Evolutionary conservation across 2,329 filamentous ascomycete species (phyloP).

Genomic region (Sodiomyces alkalinus): DNA sequence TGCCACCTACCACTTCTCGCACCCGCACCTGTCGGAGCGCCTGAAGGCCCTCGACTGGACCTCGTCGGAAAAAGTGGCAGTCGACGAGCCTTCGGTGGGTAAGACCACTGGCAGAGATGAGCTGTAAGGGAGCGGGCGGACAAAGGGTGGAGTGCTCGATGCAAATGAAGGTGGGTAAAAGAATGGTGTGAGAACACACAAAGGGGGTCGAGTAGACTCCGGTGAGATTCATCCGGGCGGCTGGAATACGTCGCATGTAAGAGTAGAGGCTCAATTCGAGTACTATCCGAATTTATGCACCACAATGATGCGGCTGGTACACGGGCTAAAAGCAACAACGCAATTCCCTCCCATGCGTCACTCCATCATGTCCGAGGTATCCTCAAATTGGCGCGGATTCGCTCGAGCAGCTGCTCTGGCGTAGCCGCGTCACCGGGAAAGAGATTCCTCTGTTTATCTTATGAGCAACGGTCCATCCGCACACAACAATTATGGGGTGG

Average conservation of each 20-base stretch:
- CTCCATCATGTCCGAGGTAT: conserved; percentile 19
- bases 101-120: conserved; percentile 63
- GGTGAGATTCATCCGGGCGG: no score
- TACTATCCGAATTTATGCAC: no score
- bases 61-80: conserved; percentile 34
- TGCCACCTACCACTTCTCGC: conserved; percentile 95
- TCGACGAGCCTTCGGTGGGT: conserved; percentile 31
- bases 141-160: no score
- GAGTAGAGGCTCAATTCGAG: no score
- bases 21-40: conserved; percentile 88
- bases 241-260: no score
- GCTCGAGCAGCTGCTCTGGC: conserved; percentile 28
- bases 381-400: conserved; percentile 32
- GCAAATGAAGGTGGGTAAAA: no score
- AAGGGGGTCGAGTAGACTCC: no score
- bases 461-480: conserved; percentile 6
- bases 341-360: no score
- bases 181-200: no score
- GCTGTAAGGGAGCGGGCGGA: conserved; percentile 46
- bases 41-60: conserved; percentile 84
- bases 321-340: no score
- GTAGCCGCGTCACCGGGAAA: conserved; percentile 27
- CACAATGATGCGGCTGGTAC: no score
- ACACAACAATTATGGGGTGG: neutral
- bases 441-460: conserved; percentile 25